Conservation (phyloP, 75 land plant species). For the Pinus taeda region DNA sequence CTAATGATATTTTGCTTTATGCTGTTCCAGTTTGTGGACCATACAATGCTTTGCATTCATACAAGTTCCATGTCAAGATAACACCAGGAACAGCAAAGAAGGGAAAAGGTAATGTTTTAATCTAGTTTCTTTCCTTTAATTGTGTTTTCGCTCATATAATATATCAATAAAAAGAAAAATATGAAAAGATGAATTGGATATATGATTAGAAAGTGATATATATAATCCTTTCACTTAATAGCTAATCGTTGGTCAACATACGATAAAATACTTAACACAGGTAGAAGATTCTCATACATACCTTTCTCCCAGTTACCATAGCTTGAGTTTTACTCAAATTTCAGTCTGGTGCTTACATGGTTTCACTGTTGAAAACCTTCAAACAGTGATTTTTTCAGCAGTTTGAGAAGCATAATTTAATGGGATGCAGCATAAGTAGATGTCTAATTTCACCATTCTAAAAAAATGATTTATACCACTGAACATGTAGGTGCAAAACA, state of each 20-base stretch:
- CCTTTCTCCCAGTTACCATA: not conserved
- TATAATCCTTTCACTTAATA: not conserved
- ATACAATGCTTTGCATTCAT: slow-evolving; percentile 80
- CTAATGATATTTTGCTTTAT: slow-evolving; percentile 82
- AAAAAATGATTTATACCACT: not conserved
- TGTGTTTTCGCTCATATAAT: not conserved
- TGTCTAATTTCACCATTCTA: not conserved
- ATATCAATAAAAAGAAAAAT: not conserved
- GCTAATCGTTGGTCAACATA: not conserved
- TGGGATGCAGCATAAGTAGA: not conserved
- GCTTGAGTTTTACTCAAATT: not conserved
- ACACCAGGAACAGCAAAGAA: slow-evolving; percentile 90
- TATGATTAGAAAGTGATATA: not conserved
- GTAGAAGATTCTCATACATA: not conserved
- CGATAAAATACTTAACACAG: not conserved
- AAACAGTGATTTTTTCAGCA: not conserved
- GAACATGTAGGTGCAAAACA: not conserved
- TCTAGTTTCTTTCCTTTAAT: not conserved
- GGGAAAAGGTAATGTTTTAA: slow-evolving; percentile 78
- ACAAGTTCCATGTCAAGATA: slow-evolving; percentile 93
- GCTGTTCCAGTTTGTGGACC: slow-evolving; percentile 98
- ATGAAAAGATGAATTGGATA: not conserved
- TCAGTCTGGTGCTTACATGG: not conserved
- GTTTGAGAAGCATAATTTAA: not conserved
- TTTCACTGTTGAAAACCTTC: not conserved